Conservation (phyloP, 805 yeast species). For the Candida easanensis region DNA sequence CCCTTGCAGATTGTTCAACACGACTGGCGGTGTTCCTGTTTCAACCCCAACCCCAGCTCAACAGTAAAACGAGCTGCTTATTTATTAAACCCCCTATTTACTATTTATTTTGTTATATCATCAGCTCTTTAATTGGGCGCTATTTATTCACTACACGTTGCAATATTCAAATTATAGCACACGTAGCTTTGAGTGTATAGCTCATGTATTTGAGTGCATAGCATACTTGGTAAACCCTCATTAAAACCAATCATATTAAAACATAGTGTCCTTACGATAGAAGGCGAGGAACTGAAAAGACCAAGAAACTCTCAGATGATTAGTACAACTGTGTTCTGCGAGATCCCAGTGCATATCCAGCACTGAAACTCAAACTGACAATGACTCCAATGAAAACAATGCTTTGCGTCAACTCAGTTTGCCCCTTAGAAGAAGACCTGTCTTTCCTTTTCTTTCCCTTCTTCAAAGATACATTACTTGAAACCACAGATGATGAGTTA, state of each 20-base stretch:
- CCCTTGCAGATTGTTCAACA: conserved; percentile 67
- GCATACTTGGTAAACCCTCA: no score
- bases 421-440: conserved; percentile 1
- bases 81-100: conserved; percentile 1
- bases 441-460: conserved; percentile 5
- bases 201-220: no score
- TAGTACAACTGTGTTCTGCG: conserved; percentile 8
- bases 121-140: no score
- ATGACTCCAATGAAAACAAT: conserved; percentile 11
- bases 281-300: neutral
- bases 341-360: conserved; percentile 18
- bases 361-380: conserved; percentile 19
- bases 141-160: no score
- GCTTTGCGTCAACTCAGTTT: conserved; percentile 4
- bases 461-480: conserved; percentile 6
- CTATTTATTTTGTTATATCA: conserved; percentile 1
- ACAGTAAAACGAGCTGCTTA: neutral
- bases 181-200: no score
- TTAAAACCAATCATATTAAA: no score
- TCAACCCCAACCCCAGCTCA: neutral
- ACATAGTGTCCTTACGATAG: no score
- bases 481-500: conserved; percentile 8
- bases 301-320: neutral
- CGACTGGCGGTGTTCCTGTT: neutral
- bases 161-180: no score